Percentiles rank a stretch among this genome's conserved stretches.
Conservation (phyloP, 306 rosid species). For the Oxytropis ochrocephala region DNA sequence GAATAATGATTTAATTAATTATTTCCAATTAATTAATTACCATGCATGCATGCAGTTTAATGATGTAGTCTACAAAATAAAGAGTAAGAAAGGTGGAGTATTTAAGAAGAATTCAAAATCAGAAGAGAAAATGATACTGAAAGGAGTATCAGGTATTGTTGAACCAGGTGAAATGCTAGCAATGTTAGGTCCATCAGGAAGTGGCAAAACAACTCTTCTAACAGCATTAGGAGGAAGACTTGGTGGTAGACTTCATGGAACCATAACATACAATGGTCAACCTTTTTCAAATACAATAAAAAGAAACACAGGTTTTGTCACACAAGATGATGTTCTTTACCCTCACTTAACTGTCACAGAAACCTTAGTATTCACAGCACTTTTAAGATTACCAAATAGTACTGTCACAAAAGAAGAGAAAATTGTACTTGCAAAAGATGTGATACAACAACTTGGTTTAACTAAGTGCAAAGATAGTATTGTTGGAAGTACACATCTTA, state of each 20-base stretch:
- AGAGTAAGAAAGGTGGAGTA: slow-evolving; percentile 23
- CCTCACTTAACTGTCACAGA: slow-evolving; percentile 62
- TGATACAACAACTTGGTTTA: slow-evolving; percentile 54
- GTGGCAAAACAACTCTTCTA: slow-evolving; percentile 77
- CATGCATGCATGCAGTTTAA: slow-evolving; percentile 58
- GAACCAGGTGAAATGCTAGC: slow-evolving; percentile 69
- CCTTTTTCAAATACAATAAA: slow-evolving; percentile 48
- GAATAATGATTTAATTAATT: not conserved
- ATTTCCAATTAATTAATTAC: not conserved
- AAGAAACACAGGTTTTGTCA: slow-evolving; percentile 60
- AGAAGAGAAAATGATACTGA: slow-evolving; percentile 47
- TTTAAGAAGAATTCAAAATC: slow-evolving; percentile 3
- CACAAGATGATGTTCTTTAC: slow-evolving; percentile 66
- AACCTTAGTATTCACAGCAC: slow-evolving; percentile 67
- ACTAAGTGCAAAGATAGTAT: slow-evolving; percentile 50
- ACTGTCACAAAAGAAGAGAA: slow-evolving; percentile 39
- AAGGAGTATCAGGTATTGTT: slow-evolving; percentile 53
- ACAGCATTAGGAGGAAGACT: slow-evolving; percentile 68
- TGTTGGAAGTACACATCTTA: slow-evolving; percentile 30
- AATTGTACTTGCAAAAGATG: slow-evolving; percentile 29
- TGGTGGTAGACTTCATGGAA: slow-evolving; percentile 33
- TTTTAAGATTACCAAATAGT: slow-evolving; percentile 51
- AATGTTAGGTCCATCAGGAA: slow-evolving; percentile 85
- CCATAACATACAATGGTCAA: slow-evolving; percentile 27
- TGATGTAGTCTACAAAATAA: slow-evolving; percentile 48